These are phyloP conservation scores for Ormosia semicastrata DNA, from an alignment of 306 rosid species.

Conservation along the genomic window DNA sequence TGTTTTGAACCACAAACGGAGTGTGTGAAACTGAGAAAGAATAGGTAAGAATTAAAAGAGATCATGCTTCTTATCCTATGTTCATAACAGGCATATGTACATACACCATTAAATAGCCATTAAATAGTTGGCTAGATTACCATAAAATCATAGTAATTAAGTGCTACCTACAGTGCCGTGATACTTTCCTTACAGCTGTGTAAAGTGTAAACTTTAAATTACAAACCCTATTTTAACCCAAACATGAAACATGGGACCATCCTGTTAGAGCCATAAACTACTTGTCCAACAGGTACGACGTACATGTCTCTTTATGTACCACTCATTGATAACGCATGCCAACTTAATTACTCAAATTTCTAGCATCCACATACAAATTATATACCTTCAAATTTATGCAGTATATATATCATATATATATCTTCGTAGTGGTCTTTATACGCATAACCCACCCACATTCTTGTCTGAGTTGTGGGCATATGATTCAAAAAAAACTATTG, in stretches of 20 bases:
- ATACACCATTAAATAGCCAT: conserved; percentile 19
- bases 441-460: neutral
- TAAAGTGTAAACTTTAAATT: conserved; percentile 16
- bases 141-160: neutral
- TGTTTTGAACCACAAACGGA: neutral
- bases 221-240: conserved; percentile 31
- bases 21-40: neutral
- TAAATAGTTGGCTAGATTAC: conserved; percentile 6
- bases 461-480: neutral
- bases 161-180: conserved; percentile 9
- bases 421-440: too few relatives aligned
- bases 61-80: conserved; percentile 26
- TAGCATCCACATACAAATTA: neutral
- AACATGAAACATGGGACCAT: conserved; percentile 26
- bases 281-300: conserved; percentile 15
- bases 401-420: neutral
- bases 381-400: neutral
- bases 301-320: conserved; percentile 5
- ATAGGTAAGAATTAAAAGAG: conserved; percentile 17
- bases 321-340: neutral
- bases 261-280: neutral
- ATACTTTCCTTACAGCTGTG: conserved; percentile 17
- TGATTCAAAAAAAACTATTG: neutral
- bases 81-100: conserved; percentile 3
- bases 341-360: neutral